These are phyloP conservation scores for Cephalotrichum gorgonifer DNA, from an alignment of 2,329 filamentous ascomycete species.

Conservation along the genomic window DNA sequence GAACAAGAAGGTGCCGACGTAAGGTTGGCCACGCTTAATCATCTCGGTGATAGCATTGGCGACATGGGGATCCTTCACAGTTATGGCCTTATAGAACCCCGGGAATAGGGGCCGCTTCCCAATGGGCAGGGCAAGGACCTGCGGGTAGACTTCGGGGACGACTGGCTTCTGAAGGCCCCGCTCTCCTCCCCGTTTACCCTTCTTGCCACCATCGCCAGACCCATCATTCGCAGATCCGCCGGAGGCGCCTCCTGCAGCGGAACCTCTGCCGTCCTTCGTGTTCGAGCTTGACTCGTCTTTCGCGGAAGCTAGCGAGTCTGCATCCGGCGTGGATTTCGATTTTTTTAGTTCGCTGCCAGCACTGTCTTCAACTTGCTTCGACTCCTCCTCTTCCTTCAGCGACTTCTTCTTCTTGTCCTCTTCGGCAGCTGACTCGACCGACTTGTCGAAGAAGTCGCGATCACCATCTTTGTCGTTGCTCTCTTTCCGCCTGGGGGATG, in stretches of 20 bases:
- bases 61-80: conserved; percentile 86
- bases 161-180: conserved; percentile 75
- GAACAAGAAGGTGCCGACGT: conserved; percentile 92
- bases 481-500: conserved; percentile 6
- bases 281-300: conserved; percentile 27
- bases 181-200: conserved; percentile 59
- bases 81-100: conserved; percentile 98
- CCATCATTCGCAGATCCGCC: conserved; percentile 40
- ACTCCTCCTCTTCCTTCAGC: conserved; percentile 22
- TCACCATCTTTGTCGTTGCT: conserved; percentile 22
- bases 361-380: conserved; percentile 20
- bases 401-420: conserved; percentile 18
- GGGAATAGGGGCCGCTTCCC: conserved; percentile 89
- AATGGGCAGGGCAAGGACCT: conserved; percentile 95
- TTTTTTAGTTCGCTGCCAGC: conserved; percentile 19
- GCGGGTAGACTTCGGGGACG: conserved; percentile 91
- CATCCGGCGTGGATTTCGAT: conserved; percentile 12
- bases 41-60: conserved; percentile 89
- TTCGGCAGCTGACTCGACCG: conserved; percentile 39
- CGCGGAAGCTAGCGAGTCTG: conserved; percentile 32
- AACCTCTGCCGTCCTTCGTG: conserved; percentile 43
- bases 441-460: conserved; percentile 36
- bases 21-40: conserved; percentile 93
- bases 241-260: conserved; percentile 44
- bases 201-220: conserved; percentile 54